These are phyloP conservation scores for Phytopythium cucurbitacearum DNA, from an alignment of 352 stramenopile genomes.

Conservation along the genomic window DNA sequence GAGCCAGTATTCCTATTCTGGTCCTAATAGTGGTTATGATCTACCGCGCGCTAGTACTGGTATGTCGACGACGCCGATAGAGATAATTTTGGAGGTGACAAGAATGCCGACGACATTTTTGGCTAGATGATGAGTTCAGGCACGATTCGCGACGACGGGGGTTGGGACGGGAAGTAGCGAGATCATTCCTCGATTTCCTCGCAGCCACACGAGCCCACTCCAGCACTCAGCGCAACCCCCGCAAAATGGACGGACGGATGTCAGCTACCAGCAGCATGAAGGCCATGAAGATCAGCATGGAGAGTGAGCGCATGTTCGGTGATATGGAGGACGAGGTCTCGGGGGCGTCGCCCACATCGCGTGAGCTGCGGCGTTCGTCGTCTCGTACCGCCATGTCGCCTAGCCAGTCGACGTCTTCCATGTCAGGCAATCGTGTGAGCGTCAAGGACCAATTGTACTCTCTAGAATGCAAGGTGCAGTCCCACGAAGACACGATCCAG, in stretches of 20 bases:
- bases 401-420: constrained; percentile 38
- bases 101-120: no score
- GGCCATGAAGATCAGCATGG: constrained; percentile 82
- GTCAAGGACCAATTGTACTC: constrained; percentile 80
- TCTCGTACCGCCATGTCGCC: constrained; percentile 48
- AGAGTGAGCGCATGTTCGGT: constrained; percentile 75
- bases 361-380: constrained; percentile 57
- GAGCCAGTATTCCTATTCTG: no score
- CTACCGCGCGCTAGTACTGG: no score
- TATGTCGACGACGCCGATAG: no score
- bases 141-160: no score
- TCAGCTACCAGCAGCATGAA: constrained; percentile 61
- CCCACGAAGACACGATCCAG: constrained; percentile 79
- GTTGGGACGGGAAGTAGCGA: no score
- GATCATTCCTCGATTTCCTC: no score
- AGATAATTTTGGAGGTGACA: no score
- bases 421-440: constrained; percentile 38
- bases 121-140: no score
- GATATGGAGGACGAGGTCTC: constrained; percentile 72
- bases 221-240: background rate
- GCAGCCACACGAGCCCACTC: no score
- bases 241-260: constrained; percentile 58
- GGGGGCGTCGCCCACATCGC: constrained; percentile 34
- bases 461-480: constrained; percentile 76
- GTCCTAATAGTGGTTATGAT: no score